A percentile compares a stretch with the other conserved stretches of the same genome.
Conservation (phyloP, 192 early-diverging fungal species). For the Coemansia sp. region DNA sequence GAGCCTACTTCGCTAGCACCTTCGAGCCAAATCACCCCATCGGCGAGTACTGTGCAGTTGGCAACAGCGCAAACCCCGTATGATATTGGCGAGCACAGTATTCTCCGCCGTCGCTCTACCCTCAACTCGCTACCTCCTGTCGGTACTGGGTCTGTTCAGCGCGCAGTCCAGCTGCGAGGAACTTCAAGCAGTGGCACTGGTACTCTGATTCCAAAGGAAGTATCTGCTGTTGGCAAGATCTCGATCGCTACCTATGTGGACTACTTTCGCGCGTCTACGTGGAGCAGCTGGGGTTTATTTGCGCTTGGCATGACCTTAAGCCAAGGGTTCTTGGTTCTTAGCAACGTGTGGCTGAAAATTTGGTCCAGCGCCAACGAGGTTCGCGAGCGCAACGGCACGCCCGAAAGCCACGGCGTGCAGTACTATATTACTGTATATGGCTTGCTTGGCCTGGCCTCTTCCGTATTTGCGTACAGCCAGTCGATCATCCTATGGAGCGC, state of each 20-base stretch:
- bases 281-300: slow-evolving; percentile 60
- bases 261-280: slow-evolving; percentile 79
- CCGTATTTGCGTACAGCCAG: slow-evolving; percentile 68
- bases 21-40: background rate
- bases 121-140: slow-evolving; percentile 57
- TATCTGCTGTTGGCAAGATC: slow-evolving; percentile 78
- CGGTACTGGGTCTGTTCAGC: slow-evolving; percentile 52
- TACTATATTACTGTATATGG: slow-evolving; percentile 82
- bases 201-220: slow-evolving; percentile 73
- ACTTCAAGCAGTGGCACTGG: slow-evolving; percentile 7
- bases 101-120: slow-evolving; percentile 34
- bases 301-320: slow-evolving; percentile 60
- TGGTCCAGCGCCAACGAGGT: slow-evolving; percentile 66
- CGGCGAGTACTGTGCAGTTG: background rate
- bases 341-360: slow-evolving; percentile 70
- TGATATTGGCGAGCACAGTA: background rate
- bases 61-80: background rate
- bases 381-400: slow-evolving; percentile 19
- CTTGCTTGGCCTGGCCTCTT: slow-evolving; percentile 66
- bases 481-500: slow-evolving; percentile 76
- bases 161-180: slow-evolving; percentile 10
- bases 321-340: slow-evolving; percentile 59
- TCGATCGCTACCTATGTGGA: slow-evolving; percentile 70
- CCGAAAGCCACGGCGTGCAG: slow-evolving; percentile 35
- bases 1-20: slow-evolving; percentile 9